Evolutionary conservation across 345 rosid species (phyloP), one percentile per base, ranked within the genome.

Genomic region (Barbarea vulgaris): DNA sequence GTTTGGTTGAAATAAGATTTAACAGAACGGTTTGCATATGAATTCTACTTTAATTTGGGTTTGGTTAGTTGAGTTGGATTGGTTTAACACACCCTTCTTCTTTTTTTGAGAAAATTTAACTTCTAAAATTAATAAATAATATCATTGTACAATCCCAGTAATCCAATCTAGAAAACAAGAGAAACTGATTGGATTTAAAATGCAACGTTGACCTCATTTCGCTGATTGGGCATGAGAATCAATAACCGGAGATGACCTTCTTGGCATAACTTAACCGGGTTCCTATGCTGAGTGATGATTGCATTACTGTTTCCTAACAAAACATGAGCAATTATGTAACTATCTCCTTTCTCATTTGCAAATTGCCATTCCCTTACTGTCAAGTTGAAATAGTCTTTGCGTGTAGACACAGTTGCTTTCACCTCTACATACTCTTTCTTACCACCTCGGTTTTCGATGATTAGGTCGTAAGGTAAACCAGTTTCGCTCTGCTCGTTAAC

Each of bases 341-440:
- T 55, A 14, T 83, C 88, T 37, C 95, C 91, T 67, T 79, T 85
- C 60, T 85, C 87, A 65, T 64, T 72, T 52, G 96, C 97, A 58
- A 87, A 89, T 73, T 90, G 87, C 97, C 97, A 94, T 80, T 94
- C 98, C 64, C 89, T 86, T 28, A 72, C 79, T 18, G 98, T 67
- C 69, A 94, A 84, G 34, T 73, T 69, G 85, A 94, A 94, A 93
- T 90, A 88, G 56, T 94, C 93, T 81, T 90, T 94, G 56, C 82
- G 80, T 1, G 75, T 81, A n/a, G 89, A 88, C 50, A 52, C 83
- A 3, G 98, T 94, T 11, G 98, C 86, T 79, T 94, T 94, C 34
- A 94, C 98, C 83, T 94, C 98, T 12, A 91, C 68, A 67, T 88
- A 91, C 67, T 77, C 82, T 71, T 74, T 68, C 57, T 63, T 81